phyloP scores from a whole-genome alignment of 805 yeast genomes.

The Ogataea saltuana region DNA sequence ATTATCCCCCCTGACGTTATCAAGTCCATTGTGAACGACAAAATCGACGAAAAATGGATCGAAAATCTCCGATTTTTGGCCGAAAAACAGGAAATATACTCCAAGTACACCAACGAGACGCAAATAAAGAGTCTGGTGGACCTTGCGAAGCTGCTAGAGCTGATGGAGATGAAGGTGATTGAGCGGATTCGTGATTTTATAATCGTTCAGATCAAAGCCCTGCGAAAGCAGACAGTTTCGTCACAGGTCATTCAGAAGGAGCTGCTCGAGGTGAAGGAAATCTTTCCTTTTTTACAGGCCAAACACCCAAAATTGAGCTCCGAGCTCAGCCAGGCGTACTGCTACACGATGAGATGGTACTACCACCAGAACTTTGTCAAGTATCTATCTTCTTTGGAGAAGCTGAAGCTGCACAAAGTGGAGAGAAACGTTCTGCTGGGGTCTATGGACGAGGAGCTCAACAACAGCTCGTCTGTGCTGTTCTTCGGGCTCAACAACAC shows the following conservation, averaged over 20 bases:
- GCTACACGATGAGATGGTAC: conserved; percentile 92
- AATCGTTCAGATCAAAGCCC: conserved; percentile 60
- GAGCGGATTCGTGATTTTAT: conserved; percentile 77
- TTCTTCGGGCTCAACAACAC: conserved; percentile 17
- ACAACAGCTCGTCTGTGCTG: conserved; percentile 10
- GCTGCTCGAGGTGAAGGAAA: conserved; percentile 61
- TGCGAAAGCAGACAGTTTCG: conserved; percentile 64
- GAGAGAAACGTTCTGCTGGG: conserved; percentile 43
- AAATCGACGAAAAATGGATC: conserved; percentile 61
- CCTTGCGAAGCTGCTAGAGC: conserved; percentile 40
- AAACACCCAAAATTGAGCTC: conserved; percentile 63
- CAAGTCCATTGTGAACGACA: conserved; percentile 55
- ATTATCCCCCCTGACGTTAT: conserved; percentile 75
- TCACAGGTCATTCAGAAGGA: conserved; percentile 75
- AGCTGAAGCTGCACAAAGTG: conserved; percentile 53
- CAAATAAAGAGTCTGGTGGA: conserved; percentile 24
- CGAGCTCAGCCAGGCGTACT: conserved; percentile 77
- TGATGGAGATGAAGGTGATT: conserved; percentile 60
- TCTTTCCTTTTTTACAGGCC: conserved; percentile 54
- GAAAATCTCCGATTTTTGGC: conserved; percentile 59
- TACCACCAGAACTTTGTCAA: conserved; percentile 76
- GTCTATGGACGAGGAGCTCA: conserved; percentile 24
- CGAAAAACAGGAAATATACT: conserved; percentile 60
- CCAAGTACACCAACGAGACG: conserved; percentile 36
- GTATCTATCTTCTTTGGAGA: conserved; percentile 71